Base-by-base conservation (phyloP, 306 rosid genomes). In the Prinsepia uniflora region DNA sequence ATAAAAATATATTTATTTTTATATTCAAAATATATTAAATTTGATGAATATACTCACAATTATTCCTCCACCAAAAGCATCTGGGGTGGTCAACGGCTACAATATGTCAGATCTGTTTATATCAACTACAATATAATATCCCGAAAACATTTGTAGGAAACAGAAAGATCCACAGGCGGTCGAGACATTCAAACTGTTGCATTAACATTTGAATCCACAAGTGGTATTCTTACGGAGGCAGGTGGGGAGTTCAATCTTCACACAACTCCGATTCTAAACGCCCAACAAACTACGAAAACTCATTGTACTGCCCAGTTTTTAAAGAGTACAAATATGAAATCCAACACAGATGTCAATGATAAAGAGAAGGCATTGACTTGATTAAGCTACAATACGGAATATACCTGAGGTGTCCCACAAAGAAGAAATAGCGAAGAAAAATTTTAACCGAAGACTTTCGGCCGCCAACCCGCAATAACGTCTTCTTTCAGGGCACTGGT, bases 401-500 rank as follows among this genome's bases (percentile, higher is more conserved):
- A 44, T 30, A 54, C 73, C 63, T 69, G 44, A 13, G 45, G 46
- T 41, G 9, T 11, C 63, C 15, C 43, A 39, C 40, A 19, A 56
- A 48, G 19, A 48, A 24, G 67, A 24, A 63, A 56, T 59, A 19
- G 55, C 58, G n/a, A 17, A 24, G 30, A 24, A 20, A 55, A 44
- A 72, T 61, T 68, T 85, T 80, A 88, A 75, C 86, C 92, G 59
- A 87, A 82, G 43, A 90, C 96, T 81, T 94, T 94, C 8, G 99
- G 85, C 75, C 97, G 92, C 99, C 99, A 94, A 79, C 99, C 98
- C 4, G 83, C 91, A 76, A 94, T 78, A 41, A 90, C 92, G 86
- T 94, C 99, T 64, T 94, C 86, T 0, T 89, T 83, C 68, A 73
- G 79, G 15, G 97, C 86, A 41, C 92, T 77, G 24, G 99, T 94